Evolutionary conservation across 345 rosid species (phyloP).

Genomic region (Eucalyptus camaldulensis): DNA sequence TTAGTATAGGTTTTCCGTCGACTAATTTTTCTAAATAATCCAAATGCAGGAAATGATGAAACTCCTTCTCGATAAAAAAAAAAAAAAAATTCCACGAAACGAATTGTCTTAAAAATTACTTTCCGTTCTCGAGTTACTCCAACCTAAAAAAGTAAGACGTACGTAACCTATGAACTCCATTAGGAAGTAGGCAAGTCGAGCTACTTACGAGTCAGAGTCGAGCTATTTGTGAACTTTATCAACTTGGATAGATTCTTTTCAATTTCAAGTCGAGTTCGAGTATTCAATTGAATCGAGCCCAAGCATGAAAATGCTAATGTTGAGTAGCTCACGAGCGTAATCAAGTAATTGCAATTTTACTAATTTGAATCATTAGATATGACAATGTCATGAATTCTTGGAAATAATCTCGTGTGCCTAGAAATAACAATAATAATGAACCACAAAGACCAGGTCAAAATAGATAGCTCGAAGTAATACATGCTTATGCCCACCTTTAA

Average conservation of each 20-base stretch:
- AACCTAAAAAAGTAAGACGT: not conserved
- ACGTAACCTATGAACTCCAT: not conserved
- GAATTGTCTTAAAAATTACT: not conserved
- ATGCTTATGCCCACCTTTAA: not conserved
- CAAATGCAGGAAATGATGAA: not conserved
- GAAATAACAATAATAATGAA: not conserved
- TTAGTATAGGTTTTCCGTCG: fast-evolving
- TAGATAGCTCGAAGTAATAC: not conserved
- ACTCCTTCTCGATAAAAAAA: not conserved
- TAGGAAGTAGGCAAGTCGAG: not conserved
- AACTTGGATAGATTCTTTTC: not conserved
- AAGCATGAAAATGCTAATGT: not conserved
- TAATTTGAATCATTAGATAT: not conserved
- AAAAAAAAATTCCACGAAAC: no score
- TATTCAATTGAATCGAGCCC: not conserved
- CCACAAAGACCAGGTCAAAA: not conserved
- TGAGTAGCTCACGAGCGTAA: not conserved
- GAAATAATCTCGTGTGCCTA: not conserved
- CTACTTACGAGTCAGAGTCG: not conserved
- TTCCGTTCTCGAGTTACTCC: not conserved
- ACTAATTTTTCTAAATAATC: not conserved
- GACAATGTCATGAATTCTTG: not conserved
- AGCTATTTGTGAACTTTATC: not conserved
- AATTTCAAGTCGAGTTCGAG: not conserved
- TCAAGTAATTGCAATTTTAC: not conserved